Percentiles rank a stretch among this genome's conserved stretches.
These are phyloP conservation scores for Phialemonium atrogriseum DNA, from an alignment of 2,329 filamentous ascomycete genomes.

Conservation along the genomic window DNA sequence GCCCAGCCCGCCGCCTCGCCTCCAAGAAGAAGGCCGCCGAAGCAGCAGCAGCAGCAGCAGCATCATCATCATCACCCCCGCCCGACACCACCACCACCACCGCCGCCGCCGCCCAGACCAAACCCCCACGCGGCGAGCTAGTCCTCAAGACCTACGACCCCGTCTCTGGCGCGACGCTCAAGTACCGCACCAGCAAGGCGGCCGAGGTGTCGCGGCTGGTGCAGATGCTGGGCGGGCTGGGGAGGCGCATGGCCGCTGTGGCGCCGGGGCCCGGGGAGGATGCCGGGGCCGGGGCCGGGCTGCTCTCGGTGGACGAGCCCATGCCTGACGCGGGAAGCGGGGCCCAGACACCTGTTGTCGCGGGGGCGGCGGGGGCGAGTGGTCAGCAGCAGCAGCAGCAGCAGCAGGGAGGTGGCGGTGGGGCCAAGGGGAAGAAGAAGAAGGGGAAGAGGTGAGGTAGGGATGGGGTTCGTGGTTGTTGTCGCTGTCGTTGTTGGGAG, in stretches of 20 bases:
- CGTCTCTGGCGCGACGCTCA: slow-evolving; percentile 69
- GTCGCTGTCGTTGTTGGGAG: not conserved
- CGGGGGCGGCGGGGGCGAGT: slow-evolving; percentile 13
- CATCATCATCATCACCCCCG: slow-evolving; percentile 15
- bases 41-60: too few species aligned
- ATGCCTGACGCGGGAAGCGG: slow-evolving; percentile 31
- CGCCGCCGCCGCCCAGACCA: slow-evolving; percentile 14
- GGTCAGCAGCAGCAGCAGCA: slow-evolving; percentile 23
- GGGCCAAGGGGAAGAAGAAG: slow-evolving; percentile 58
- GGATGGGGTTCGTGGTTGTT: not conserved
- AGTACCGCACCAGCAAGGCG: slow-evolving; percentile 86
- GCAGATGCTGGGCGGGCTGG: slow-evolving; percentile 65
- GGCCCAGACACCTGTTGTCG: slow-evolving; percentile 23
- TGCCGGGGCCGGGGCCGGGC: slow-evolving; percentile 19
- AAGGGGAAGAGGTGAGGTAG: slow-evolving; percentile 58
- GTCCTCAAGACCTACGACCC: slow-evolving; percentile 88
- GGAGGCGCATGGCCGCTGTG: slow-evolving; percentile 57
- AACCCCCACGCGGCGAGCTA: slow-evolving; percentile 60
- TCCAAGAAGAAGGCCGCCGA: slow-evolving; percentile 15
- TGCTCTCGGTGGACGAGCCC: slow-evolving; percentile 31
- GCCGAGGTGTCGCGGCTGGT: slow-evolving; percentile 83
- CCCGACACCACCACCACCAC: slow-evolving; percentile 20
- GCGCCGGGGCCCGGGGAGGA: slow-evolving; percentile 25
- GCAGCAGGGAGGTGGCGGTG: slow-evolving; percentile 32
- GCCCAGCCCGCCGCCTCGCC: slow-evolving; percentile 29